phyloP scores from a whole-genome alignment of 2,329 filamentous ascomycete genomes.

The Aspergillus calidoustus region DNA sequence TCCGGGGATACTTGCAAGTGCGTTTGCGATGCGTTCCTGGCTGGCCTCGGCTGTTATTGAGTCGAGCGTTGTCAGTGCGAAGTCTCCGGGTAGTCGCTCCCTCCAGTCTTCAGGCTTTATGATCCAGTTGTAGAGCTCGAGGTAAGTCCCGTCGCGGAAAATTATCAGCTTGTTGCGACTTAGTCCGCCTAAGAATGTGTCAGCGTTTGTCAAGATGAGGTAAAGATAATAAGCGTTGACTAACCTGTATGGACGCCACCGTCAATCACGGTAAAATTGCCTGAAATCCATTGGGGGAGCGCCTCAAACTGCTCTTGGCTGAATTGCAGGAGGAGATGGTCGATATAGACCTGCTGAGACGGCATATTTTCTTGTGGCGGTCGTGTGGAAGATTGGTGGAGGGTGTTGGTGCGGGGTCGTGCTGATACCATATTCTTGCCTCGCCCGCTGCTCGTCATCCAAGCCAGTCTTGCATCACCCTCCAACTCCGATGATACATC shows the following conservation, averaged over 20 bases:
- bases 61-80: conserved; percentile 16
- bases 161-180: conserved; percentile 23
- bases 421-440: neutral
- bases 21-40: conserved; percentile 11
- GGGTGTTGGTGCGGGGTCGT: neutral
- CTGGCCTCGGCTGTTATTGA: conserved; percentile 15
- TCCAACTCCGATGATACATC: neutral
- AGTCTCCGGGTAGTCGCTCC: conserved; percentile 18
- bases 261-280: conserved; percentile 20
- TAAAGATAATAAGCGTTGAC: neutral
- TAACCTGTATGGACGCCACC: conserved; percentile 17
- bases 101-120: conserved; percentile 16
- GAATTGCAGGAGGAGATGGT: conserved; percentile 20
- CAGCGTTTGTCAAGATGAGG: neutral
- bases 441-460: neutral
- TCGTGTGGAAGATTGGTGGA: neutral
- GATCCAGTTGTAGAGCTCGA: conserved; percentile 21
- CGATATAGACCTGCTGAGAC: conserved; percentile 18
- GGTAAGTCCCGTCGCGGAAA: conserved; percentile 19
- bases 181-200: conserved; percentile 10
- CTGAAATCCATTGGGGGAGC: conserved; percentile 15
- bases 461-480: conserved; percentile 1
- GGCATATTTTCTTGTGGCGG: neutral
- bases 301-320: conserved; percentile 13
- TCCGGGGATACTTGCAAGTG: conserved; percentile 6